These are phyloP conservation scores for Peltaster fructicola DNA, from an alignment of 2,329 filamentous ascomycete genomes.

Conservation along the genomic window DNA sequence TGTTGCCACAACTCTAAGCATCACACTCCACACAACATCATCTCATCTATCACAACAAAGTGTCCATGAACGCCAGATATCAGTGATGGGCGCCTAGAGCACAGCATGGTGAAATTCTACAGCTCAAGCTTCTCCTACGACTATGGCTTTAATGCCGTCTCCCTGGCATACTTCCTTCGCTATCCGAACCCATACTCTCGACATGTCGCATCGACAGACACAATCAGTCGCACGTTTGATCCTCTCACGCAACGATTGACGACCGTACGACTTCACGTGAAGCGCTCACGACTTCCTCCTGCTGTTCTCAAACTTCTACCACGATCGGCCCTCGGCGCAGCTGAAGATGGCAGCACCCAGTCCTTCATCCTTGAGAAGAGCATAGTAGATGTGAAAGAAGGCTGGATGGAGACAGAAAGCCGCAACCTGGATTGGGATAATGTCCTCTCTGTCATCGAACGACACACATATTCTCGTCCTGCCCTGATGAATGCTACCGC, in stretches of 20 bases:
- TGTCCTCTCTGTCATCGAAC: constrained; percentile 60
- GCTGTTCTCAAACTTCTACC: constrained; percentile 62
- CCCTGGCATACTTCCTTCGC: constrained; percentile 75
- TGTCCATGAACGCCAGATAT: too few relatives aligned
- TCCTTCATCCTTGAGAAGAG: constrained; percentile 65
- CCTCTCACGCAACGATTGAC: constrained; percentile 55
- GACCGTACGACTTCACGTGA: constrained; percentile 64
- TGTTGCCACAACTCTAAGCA: too few relatives aligned
- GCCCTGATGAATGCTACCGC: too few relatives aligned
- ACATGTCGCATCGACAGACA: constrained; percentile 71
- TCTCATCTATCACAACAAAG: too few relatives aligned
- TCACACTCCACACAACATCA: too few relatives aligned
- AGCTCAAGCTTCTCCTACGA: constrained; percentile 49
- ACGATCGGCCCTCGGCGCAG: constrained; percentile 45
- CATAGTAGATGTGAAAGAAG: constrained; percentile 59
- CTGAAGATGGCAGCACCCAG: constrained; percentile 42
- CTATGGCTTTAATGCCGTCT: constrained; percentile 70
- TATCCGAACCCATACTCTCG: constrained; percentile 74
- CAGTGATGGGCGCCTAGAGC: too few relatives aligned
- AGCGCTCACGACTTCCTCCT: constrained; percentile 59
- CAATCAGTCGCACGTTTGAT: constrained; percentile 58
- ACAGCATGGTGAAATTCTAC: constrained; percentile 40
- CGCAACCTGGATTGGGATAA: constrained; percentile 69
- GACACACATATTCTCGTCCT: constrained; percentile 48
- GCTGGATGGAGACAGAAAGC: constrained; percentile 70